These are phyloP conservation scores for Rosa lucieae DNA, from an alignment of 306 rosid species.

Conservation along the genomic window DNA sequence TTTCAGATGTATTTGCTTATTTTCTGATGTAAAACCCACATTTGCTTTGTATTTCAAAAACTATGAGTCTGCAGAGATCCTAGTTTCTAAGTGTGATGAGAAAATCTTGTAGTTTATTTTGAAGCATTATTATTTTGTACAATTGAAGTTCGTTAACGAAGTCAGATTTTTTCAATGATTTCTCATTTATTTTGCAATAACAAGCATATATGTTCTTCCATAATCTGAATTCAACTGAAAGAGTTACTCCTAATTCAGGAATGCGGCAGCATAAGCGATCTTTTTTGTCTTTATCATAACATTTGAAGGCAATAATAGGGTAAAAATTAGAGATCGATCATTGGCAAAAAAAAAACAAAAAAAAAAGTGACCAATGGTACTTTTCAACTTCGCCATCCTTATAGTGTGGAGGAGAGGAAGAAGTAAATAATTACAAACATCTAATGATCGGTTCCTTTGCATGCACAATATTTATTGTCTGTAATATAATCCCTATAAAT, in stretches of 20 bases:
- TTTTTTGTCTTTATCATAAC: neutral
- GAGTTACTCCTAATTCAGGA: neutral
- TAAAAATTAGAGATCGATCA: neutral
- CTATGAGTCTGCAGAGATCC: neutral
- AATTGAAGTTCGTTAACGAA: neutral
- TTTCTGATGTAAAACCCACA: neutral
- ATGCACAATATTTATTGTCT: too few relatives aligned
- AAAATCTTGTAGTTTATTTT: neutral
- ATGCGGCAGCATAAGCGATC: neutral
- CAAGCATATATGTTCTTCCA: too few relatives aligned
- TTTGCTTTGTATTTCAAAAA: too few relatives aligned
- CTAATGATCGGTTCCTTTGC: too few relatives aligned
- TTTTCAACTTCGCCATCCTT: neutral
- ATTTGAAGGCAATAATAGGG: neutral
- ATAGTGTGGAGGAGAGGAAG: neutral
- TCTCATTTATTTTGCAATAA: neutral
- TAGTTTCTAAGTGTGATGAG: neutral
- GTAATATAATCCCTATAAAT: too few relatives aligned
- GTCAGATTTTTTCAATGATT: neutral
- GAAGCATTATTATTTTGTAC: neutral
- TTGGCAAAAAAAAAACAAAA: neutral
- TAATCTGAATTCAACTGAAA: neutral
- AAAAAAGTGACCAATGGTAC: too few relatives aligned
- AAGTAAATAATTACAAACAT: too few relatives aligned
- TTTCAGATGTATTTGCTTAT: neutral